Conservation (phyloP, 2,329 filamentous ascomycete genomes). For the Microsporum audouinii region DNA sequence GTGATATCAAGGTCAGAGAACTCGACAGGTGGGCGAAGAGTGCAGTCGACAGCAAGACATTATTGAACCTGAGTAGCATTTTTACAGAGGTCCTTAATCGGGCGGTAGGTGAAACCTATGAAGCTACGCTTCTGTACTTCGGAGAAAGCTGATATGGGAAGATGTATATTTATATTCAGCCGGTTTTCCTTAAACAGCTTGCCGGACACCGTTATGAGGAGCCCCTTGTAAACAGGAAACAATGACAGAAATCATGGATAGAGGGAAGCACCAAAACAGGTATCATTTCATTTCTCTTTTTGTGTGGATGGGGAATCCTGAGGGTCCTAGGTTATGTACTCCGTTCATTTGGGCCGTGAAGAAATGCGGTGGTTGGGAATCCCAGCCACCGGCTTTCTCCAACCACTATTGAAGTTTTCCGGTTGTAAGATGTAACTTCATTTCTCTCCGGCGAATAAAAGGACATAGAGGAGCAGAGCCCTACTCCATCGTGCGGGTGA, state of each 20-base stretch:
- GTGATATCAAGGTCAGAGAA: not conserved
- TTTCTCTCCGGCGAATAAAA: not conserved
- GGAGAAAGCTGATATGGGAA: not conserved
- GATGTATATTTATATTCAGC: not conserved
- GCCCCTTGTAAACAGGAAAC: not conserved
- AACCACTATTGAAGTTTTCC: not conserved
- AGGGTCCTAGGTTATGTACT: slow-evolving; percentile 4
- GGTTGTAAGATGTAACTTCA: not conserved
- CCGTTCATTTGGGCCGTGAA: not conserved
- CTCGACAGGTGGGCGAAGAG: not conserved
- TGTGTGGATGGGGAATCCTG: not conserved
- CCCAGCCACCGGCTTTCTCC: slow-evolving; percentile 8
- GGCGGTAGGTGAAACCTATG: not conserved
- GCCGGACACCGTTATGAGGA: not conserved
- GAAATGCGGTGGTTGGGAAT: slow-evolving; percentile 8
- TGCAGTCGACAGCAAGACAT: not conserved
- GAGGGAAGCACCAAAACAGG: not conserved
- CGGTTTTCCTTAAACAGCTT: not conserved
- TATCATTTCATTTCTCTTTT: not conserved
- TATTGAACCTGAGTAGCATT: not conserved
- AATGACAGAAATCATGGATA: not conserved
- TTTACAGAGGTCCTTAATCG: not conserved
- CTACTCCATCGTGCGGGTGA: not conserved
- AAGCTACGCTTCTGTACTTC: not conserved
- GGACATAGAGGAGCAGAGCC: not conserved